Evolutionary conservation across 1,284 basidiomycete genomes (phyloP).

Genomic region (Anthracocystis setariae): DNA sequence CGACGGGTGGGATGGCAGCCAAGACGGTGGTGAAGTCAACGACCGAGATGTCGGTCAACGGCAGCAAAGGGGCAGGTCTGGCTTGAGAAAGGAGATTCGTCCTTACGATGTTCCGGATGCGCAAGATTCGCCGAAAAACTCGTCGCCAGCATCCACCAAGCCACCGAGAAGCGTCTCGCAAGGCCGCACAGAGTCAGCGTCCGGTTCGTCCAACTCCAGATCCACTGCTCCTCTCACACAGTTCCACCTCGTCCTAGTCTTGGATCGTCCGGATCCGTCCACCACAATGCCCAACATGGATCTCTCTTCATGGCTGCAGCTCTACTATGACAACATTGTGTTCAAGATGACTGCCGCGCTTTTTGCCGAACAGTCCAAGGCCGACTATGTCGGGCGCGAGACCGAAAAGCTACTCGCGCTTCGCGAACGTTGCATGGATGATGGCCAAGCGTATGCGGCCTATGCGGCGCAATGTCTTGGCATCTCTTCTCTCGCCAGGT

Average conservation of each 20-base stretch:
- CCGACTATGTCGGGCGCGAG: constrained; percentile 55
- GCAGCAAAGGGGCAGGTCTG: constrained; percentile 32
- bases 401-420: constrained; percentile 50
- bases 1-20: constrained; percentile 2
- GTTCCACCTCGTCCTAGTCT: constrained; percentile 65
- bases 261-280: constrained; percentile 63
- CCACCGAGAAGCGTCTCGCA: constrained; percentile 12
- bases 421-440: constrained; percentile 57
- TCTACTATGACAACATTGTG: constrained; percentile 64
- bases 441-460: constrained; percentile 50
- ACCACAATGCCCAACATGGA: constrained; percentile 49
- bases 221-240: constrained; percentile 36
- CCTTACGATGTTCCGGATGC: constrained; percentile 26
- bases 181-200: constrained; percentile 10
- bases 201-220: constrained; percentile 7
- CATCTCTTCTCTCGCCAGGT: constrained; percentile 57
- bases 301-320: constrained; percentile 51
- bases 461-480: constrained; percentile 51
- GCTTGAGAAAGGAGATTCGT: constrained; percentile 40
- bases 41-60: neutral
- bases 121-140: neutral
- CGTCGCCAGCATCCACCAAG: neutral
- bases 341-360: constrained; percentile 67
- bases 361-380: constrained; percentile 57
- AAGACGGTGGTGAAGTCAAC: constrained; percentile 1